Evolutionary conservation across 345 rosid species (phyloP).

Genomic region (Eucalyptus sp.): DNA sequence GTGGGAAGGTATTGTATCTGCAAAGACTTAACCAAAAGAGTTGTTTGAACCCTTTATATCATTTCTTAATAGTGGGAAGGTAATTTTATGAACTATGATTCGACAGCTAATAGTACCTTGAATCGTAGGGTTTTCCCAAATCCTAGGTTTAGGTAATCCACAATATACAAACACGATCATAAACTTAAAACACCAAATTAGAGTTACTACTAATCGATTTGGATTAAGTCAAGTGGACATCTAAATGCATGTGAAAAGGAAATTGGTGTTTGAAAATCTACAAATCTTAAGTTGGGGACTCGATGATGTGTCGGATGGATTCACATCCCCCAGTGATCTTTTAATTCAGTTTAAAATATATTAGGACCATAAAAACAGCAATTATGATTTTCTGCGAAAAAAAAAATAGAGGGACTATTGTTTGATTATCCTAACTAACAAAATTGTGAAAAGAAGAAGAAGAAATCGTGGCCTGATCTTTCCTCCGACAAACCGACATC

Average conservation of each 20-base stretch:
- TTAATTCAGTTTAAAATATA: background rate
- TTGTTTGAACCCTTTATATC: background rate
- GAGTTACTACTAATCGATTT: background rate
- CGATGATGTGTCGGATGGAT: accelerated
- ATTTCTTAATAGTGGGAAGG: background rate
- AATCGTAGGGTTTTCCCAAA: background rate
- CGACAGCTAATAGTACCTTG: background rate
- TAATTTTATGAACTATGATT: background rate
- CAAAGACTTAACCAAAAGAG: background rate
- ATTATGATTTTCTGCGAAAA: no score
- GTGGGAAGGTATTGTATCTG: accelerated
- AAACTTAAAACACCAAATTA: background rate
- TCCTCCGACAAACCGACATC: background rate
- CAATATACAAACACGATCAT: background rate
- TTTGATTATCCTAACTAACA: background rate
- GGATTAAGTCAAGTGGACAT: background rate
- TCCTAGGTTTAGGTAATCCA: background rate
- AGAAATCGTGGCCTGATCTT: background rate
- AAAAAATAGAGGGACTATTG: background rate
- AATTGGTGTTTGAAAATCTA: background rate
- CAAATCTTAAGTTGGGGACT: background rate
- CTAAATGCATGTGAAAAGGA: background rate
- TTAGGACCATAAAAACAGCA: background rate
- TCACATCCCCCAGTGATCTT: accelerated
- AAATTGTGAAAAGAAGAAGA: background rate